These are phyloP conservation scores for Moesziomyces antarcticus DNA, from an alignment of 1,284 basidiomycete species.

Conservation along the genomic window DNA sequence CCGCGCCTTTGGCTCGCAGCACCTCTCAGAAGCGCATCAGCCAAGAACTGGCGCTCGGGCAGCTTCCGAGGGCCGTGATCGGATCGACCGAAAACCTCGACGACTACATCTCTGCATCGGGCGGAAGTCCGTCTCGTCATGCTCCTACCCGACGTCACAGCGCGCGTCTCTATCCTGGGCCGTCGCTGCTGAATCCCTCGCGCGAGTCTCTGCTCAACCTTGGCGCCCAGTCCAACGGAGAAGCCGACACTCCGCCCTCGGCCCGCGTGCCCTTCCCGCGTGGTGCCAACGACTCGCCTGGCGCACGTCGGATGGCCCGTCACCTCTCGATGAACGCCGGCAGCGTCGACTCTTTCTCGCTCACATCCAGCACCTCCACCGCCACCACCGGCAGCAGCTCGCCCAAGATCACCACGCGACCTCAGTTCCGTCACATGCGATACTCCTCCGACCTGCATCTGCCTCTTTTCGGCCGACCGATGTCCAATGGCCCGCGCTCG, in stretches of 20 bases:
- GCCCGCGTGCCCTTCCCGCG: constrained; percentile 55
- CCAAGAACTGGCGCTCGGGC: constrained; percentile 52
- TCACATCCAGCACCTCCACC: constrained; percentile 25
- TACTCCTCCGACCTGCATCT: constrained; percentile 62
- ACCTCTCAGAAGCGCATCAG: constrained; percentile 59
- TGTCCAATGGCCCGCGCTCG: constrained; percentile 21
- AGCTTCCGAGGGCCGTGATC: constrained; percentile 38
- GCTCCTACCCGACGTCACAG: constrained; percentile 55
- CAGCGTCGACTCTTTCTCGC: constrained; percentile 24
- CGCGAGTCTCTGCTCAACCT: constrained; percentile 46
- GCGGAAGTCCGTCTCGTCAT: constrained; percentile 42
- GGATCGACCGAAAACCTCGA: constrained; percentile 48
- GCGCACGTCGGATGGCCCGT: constrained; percentile 40
- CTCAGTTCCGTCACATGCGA: constrained; percentile 51
- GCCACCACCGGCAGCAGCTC: constrained; percentile 26
- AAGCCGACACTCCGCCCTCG: constrained; percentile 24
- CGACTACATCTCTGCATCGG: constrained; percentile 37
- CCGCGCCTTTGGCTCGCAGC: constrained; percentile 38
- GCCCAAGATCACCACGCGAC: constrained; percentile 32
- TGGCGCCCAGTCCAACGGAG: constrained; percentile 9
- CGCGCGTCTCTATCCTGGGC: constrained; percentile 44
- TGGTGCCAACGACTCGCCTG: constrained; percentile 47
- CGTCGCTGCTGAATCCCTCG: constrained; percentile 56
- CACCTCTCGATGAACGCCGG: constrained; percentile 52
- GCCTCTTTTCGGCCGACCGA: constrained; percentile 18